Base-by-base conservation (phyloP, 441 rosid species). In the Eutrema salsugineum region DNA sequence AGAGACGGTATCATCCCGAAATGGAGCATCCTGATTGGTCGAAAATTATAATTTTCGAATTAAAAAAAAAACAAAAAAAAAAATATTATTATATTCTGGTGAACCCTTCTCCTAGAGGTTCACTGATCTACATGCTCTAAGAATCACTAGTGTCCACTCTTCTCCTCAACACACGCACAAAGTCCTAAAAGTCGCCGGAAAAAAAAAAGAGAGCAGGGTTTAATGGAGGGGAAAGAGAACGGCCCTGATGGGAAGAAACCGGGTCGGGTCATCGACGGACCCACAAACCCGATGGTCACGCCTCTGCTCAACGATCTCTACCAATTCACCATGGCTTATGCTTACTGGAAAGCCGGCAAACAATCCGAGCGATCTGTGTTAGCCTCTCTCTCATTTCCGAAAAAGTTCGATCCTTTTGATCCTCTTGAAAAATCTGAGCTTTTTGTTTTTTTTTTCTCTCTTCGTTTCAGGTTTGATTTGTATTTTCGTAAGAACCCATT, bases 261-360 rank as follows among this genome's bases (percentile, higher is more conserved):
- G 73, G 83, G 83, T 78, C 73, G 76, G 82, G 55, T 68, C 63
- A 8, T 86, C 2, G 73, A 62, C 14, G 83, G 82, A 9, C 95
- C 98, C 22, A 87, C 97, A 7, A 90, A 93, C 75, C 91, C 95
- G 19, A 90, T 93, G 89, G 95, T 86, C 2, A 90, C 98, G 8
- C 95, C 98, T 11, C 87, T 93, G 14, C 79, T 90, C 49, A 90
- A 91, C 62, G 98, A 93, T 86, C 97, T 88, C 30, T 93, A 93
- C 75, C 98, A 93, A 87, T 93, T 91, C 81, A 85, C 97, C 62
- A 91, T 93, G 96, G 90, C 97, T 44, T 93, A 89, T 50, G 96
- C 98, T 79, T 91, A 89, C 72, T 91, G 98, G 98, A 93, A 89
- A 81, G 98, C 93, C 66, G 85, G 88, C 68, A 93, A 93, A 78